Percentiles rank a stretch among this genome's conserved stretches.
phyloP scores from a whole-genome alignment of 2,329 filamentous ascomycete genomes.

The Blumeriella jaapii region DNA sequence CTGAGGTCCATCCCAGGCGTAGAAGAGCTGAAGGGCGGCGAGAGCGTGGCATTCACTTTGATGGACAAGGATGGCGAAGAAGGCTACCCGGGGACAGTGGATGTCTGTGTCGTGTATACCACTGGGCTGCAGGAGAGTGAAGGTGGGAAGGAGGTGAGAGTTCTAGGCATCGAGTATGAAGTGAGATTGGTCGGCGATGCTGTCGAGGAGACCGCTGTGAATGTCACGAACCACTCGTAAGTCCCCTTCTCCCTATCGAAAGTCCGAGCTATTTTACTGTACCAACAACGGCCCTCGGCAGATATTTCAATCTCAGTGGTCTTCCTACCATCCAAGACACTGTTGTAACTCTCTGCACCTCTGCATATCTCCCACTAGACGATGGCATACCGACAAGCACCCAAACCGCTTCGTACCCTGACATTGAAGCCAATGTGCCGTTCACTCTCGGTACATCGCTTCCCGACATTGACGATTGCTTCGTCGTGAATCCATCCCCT shows the following conservation, averaged over 20 bases:
- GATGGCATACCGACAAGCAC: slow-evolving; percentile 59
- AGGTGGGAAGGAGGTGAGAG: slow-evolving; percentile 49
- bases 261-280: not conserved
- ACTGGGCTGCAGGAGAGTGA: slow-evolving; percentile 53
- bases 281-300: slow-evolving; percentile 17
- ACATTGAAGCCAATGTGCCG: slow-evolving; percentile 49
- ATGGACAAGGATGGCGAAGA: slow-evolving; percentile 73
- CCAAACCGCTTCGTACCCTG: slow-evolving; percentile 49
- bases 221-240: slow-evolving; percentile 91
- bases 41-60: slow-evolving; percentile 55
- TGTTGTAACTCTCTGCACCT: slow-evolving; percentile 43
- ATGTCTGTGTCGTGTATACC: slow-evolving; percentile 68
- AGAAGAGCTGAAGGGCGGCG: slow-evolving; percentile 47
- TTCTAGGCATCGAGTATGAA: slow-evolving; percentile 83
- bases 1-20: slow-evolving; percentile 36
- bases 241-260: slow-evolving; percentile 14
- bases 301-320: slow-evolving; percentile 54
- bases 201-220: slow-evolving; percentile 80
- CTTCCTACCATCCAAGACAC: slow-evolving; percentile 50
- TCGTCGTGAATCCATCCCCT: slow-evolving; percentile 45
- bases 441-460: slow-evolving; percentile 58
- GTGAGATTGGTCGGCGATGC: slow-evolving; percentile 61
- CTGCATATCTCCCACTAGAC: slow-evolving; percentile 64
- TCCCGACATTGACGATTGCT: slow-evolving; percentile 83
- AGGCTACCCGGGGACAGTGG: slow-evolving; percentile 78